Conservation (phyloP, 2,329 filamentous ascomycete genomes). For the Fusarium tjaetaba region DNA sequence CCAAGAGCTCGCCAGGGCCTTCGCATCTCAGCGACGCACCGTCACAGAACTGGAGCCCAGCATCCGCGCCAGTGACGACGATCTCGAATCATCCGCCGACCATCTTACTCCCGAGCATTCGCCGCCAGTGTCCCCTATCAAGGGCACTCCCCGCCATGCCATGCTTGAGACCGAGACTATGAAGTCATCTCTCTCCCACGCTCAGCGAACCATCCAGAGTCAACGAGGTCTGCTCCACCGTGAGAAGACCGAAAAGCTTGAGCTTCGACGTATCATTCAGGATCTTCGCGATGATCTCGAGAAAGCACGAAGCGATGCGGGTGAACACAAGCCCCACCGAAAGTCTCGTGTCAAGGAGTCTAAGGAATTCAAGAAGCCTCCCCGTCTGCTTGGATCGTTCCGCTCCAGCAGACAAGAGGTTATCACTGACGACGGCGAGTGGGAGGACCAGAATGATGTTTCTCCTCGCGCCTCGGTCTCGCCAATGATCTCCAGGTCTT, state of each 20-base stretch:
- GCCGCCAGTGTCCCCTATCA: conserved; percentile 88
- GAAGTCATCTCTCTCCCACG: conserved; percentile 92
- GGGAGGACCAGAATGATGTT: conserved; percentile 79
- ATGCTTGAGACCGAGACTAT: conserved; percentile 95
- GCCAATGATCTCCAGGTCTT: conserved; percentile 27
- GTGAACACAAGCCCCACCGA: conserved; percentile 59
- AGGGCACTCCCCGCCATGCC: conserved; percentile 89
- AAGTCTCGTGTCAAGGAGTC: conserved; percentile 71
- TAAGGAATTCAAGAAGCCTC: conserved; percentile 81
- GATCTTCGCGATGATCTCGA: conserved; percentile 93
- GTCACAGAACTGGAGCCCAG: conserved; percentile 70
- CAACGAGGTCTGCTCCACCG: conserved; percentile 94
- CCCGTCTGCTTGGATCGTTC: conserved; percentile 78
- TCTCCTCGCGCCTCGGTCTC: conserved; percentile 42
- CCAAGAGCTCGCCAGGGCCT: conserved; percentile 85
- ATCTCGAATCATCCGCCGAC: conserved; percentile 72
- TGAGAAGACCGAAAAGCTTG: conserved; percentile 98
- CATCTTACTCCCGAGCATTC: conserved; percentile 87
- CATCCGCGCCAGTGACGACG: conserved; percentile 68
- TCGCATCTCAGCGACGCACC: conserved; percentile 77
- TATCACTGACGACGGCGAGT: conserved; percentile 81
- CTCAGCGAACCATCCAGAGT: conserved; percentile 95
- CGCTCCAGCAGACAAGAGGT: conserved; percentile 82
- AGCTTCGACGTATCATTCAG: conserved; percentile 93
- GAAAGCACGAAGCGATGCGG: conserved; percentile 67